phyloP scores from a whole-genome alignment of 202 grass and related monocot genomes.

The Elaeis oleifera region DNA sequence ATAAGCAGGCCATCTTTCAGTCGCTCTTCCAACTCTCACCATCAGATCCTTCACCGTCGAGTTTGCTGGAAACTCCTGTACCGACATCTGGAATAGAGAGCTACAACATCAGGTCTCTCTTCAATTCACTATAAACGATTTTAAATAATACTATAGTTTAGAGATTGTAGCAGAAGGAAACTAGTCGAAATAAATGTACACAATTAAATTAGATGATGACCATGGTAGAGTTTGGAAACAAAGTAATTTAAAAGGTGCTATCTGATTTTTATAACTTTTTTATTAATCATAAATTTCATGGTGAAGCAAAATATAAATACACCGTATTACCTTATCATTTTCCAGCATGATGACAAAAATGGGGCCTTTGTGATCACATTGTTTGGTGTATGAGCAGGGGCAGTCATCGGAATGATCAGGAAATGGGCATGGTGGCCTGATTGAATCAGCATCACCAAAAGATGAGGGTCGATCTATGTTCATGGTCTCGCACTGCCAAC shows the following conservation, averaged over 20 bases:
- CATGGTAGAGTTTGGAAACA: too few relatives aligned
- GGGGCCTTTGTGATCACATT: slow-evolving; percentile 27
- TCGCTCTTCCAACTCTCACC: slow-evolving; percentile 18
- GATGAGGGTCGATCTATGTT: slow-evolving; percentile 20
- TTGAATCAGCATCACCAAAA: slow-evolving; percentile 10
- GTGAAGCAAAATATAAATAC: too few relatives aligned
- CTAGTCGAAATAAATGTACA: too few relatives aligned
- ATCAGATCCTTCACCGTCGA: slow-evolving; percentile 36
- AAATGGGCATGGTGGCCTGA: slow-evolving; percentile 19
- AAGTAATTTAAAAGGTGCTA: too few relatives aligned
- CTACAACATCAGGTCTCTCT: slow-evolving; percentile 7
- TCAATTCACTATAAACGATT: not conserved
- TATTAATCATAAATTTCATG: too few relatives aligned
- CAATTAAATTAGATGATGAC: too few relatives aligned
- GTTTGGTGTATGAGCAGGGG: slow-evolving; percentile 30
- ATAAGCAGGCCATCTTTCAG: not conserved
- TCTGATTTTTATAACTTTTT: too few relatives aligned
- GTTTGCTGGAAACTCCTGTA: slow-evolving; percentile 42
- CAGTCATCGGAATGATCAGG: slow-evolving; percentile 26
- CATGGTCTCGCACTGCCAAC: slow-evolving; percentile 43
- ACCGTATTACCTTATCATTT: slow-evolving; percentile 38
- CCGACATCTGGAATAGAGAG: slow-evolving; percentile 39
- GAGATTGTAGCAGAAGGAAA: too few relatives aligned
- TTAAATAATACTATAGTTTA: not conserved
- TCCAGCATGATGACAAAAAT: slow-evolving; percentile 50